Evolutionary conservation across 2,329 filamentous ascomycete species (phyloP).

Genomic region (Colletotrichum sp.): DNA sequence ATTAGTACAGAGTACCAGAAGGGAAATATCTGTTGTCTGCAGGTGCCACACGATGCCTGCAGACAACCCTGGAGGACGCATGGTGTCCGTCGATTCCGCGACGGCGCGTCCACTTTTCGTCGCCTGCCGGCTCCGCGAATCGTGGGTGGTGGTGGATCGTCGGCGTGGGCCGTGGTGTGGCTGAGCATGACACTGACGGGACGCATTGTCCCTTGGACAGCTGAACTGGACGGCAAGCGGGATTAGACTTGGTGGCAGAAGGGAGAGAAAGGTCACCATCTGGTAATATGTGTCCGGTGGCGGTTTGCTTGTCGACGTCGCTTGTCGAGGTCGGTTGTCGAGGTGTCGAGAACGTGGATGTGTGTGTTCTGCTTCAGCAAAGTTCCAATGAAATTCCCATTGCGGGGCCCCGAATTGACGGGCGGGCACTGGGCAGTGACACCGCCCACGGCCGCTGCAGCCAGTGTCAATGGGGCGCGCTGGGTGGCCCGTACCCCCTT

Average conservation of each 20-base stretch:
- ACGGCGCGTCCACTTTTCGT: neutral
- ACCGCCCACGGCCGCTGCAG: neutral
- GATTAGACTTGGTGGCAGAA: neutral
- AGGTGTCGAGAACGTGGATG: neutral
- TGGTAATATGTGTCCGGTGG: neutral
- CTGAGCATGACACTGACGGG: slow-evolving; percentile 9
- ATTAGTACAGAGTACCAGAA: neutral
- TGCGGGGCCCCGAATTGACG: neutral
- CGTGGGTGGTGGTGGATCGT: neutral
- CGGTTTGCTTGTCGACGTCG: neutral
- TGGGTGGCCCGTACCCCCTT: neutral
- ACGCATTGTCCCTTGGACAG: neutral
- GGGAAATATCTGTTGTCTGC: neutral
- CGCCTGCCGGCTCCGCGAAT: slow-evolving; percentile 1
- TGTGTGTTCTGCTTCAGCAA: neutral
- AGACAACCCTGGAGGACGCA: neutral
- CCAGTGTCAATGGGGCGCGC: neutral
- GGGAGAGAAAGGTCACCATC: neutral
- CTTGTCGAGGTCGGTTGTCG: neutral
- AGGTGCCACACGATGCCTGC: neutral
- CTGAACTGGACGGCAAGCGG: neutral
- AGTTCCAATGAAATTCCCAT: neutral
- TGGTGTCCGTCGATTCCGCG: neutral
- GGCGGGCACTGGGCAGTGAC: neutral
- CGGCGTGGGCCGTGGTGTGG: slow-evolving; percentile 3